phyloP scores from a whole-genome alignment of 345 rosid species.

The Durio zibethinus region DNA sequence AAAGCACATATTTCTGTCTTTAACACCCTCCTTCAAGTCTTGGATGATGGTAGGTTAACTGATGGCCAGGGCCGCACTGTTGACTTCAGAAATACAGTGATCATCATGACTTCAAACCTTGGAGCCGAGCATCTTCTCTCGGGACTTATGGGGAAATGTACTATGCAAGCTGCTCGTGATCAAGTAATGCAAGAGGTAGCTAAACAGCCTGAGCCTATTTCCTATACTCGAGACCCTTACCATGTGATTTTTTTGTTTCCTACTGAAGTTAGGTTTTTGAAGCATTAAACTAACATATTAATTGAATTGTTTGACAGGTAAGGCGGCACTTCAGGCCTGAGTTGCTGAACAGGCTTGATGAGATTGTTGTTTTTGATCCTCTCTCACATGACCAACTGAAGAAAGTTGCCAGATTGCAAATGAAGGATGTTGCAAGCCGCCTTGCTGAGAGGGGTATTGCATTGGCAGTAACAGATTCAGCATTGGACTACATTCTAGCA shows the following conservation, averaged over 20 bases:
- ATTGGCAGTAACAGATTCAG: conserved; percentile 75
- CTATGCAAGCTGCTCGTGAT: conserved; percentile 83
- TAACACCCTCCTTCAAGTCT: conserved; percentile 86
- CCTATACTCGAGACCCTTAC: background rate
- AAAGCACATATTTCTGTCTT: conserved; percentile 88
- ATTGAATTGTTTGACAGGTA: conserved; percentile 34
- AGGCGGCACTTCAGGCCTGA: conserved; percentile 85
- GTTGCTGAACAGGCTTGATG: conserved; percentile 80
- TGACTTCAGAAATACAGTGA: conserved; percentile 72
- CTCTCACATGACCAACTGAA: conserved; percentile 84
- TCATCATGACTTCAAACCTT: conserved; percentile 92
- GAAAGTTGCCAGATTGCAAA: conserved; percentile 72
- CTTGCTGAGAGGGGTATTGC: conserved; percentile 91
- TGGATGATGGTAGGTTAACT: conserved; percentile 86
- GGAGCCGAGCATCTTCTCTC: conserved; percentile 84
- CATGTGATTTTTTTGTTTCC: background rate
- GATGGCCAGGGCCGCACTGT: conserved; percentile 96
- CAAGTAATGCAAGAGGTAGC: conserved; percentile 75
- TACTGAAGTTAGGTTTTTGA: too few species aligned
- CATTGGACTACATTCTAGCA: conserved; percentile 58
- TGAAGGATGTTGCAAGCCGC: conserved; percentile 78
- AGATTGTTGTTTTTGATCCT: conserved; percentile 87
- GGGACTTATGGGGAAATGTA: conserved; percentile 60
- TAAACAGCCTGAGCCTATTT: background rate
- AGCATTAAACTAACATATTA: background rate